phyloP scores from a whole-genome alignment of 352 stramenopile genomes.

The Globisporangium alternatum region DNA sequence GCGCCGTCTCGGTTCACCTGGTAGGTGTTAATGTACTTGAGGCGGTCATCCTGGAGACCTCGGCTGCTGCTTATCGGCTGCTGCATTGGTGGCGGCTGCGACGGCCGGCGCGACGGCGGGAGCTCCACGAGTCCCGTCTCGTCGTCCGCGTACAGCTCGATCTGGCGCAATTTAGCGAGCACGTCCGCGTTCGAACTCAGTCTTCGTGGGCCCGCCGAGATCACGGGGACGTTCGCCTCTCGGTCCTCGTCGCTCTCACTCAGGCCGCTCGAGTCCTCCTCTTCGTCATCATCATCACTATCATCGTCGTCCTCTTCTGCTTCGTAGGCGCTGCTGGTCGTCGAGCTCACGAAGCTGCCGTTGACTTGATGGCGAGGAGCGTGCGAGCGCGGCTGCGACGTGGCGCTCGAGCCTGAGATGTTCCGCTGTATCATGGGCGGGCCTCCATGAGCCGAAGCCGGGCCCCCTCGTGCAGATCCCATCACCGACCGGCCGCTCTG shows the following conservation, averaged over 20 bases:
- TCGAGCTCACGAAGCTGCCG: constrained; percentile 6
- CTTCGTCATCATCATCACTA: constrained; percentile 21
- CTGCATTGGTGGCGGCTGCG: constrained; percentile 21
- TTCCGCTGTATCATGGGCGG: constrained; percentile 5
- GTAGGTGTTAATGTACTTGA: constrained; percentile 70
- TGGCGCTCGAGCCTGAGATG: constrained; percentile 7
- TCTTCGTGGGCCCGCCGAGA: not conserved
- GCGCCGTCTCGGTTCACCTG: constrained; percentile 26
- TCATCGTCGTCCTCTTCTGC: constrained; percentile 7
- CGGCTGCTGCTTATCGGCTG: constrained; percentile 18
- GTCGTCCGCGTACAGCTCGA: constrained; percentile 31
- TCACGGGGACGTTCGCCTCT: constrained; percentile 1
- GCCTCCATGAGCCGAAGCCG: not conserved
- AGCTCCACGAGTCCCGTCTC: constrained; percentile 41
- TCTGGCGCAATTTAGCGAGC: constrained; percentile 16
- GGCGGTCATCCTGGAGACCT: constrained; percentile 48
- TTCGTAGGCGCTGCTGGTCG: constrained; percentile 11
- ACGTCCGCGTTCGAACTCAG: constrained; percentile 10
- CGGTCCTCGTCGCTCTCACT: constrained; percentile 13
- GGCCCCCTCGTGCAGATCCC: not conserved
- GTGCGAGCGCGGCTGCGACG: constrained; percentile 8
- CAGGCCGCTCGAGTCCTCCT: constrained; percentile 17
- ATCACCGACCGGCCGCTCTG: constrained; percentile 1
- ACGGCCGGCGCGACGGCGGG: constrained; percentile 2
- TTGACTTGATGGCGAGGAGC: not conserved